Conservation (phyloP, 2,329 filamentous ascomycete species). For the Magnaporthiopsis rhizophila region DNA sequence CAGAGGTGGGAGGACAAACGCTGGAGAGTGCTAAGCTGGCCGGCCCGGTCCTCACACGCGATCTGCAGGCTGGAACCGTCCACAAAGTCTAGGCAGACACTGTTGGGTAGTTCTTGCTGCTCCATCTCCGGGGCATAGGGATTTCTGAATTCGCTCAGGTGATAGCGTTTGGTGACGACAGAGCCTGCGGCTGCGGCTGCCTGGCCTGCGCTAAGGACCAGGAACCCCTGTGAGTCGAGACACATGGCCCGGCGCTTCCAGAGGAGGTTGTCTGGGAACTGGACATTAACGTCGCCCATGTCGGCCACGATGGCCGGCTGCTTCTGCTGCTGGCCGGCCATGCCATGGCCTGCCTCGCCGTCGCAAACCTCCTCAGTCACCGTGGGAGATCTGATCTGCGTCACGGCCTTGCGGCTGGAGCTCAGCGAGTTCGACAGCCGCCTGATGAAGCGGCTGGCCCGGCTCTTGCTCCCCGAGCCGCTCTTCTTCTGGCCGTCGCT, state of each 20-base stretch:
- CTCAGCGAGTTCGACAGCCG: slow-evolving; percentile 47
- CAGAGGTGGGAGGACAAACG: slow-evolving; percentile 31
- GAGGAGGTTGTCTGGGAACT: slow-evolving; percentile 90
- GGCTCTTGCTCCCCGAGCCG: slow-evolving; percentile 33
- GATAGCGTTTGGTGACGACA: slow-evolving; percentile 61
- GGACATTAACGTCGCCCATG: slow-evolving; percentile 88
- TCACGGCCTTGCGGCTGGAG: slow-evolving; percentile 35
- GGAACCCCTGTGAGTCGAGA: slow-evolving; percentile 73
- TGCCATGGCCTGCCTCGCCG: slow-evolving; percentile 12
- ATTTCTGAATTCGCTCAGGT: slow-evolving; percentile 72
- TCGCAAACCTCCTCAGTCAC: slow-evolving; percentile 40
- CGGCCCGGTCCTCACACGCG: slow-evolving; percentile 53
- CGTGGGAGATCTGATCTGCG: slow-evolving; percentile 40
- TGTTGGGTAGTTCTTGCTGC: slow-evolving; percentile 86
- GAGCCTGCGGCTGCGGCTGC: slow-evolving; percentile 42
- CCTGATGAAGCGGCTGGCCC: slow-evolving; percentile 50
- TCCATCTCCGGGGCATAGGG: slow-evolving; percentile 86
- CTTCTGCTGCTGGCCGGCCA: slow-evolving; percentile 12
- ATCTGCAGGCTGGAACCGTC: slow-evolving; percentile 55
- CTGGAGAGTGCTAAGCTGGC: slow-evolving; percentile 46
- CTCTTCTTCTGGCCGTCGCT: slow-evolving; percentile 14
- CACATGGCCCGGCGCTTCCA: slow-evolving; percentile 92
- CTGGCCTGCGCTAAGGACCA: slow-evolving; percentile 68
- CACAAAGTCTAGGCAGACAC: slow-evolving; percentile 55
- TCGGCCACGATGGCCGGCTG: slow-evolving; percentile 48